Evolutionary conservation across 805 yeast genomes (phyloP).

Genomic region (Gaillardinia entomophila): DNA sequence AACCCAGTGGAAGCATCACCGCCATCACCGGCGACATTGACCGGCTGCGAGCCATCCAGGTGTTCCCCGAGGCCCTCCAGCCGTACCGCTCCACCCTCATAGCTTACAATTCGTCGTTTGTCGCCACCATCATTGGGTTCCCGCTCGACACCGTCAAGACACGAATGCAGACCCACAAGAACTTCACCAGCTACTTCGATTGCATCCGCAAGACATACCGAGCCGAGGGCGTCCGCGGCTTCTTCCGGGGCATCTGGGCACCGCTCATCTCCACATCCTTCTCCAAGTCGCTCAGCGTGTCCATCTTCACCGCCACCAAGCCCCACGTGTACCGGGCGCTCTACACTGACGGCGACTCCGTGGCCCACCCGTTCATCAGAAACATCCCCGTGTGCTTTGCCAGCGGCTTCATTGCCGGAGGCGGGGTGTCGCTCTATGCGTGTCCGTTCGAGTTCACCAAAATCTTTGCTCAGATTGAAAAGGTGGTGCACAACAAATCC

Average conservation of each 20-base stretch:
- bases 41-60: slow-evolving; percentile 38
- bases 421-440: slow-evolving; percentile 55
- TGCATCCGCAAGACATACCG: slow-evolving; percentile 52
- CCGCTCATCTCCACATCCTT: slow-evolving; percentile 64
- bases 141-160: slow-evolving; percentile 87
- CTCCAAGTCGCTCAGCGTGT: slow-evolving; percentile 60
- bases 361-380: slow-evolving; percentile 35
- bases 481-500: slow-evolving; percentile 29
- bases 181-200: slow-evolving; percentile 47
- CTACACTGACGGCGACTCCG: slow-evolving; percentile 1
- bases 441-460: slow-evolving; percentile 87
- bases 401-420: slow-evolving; percentile 67
- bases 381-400: slow-evolving; percentile 40
- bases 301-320: slow-evolving; percentile 53
- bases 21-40: slow-evolving; percentile 57
- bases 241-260: slow-evolving; percentile 73
- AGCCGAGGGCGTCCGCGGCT: slow-evolving; percentile 62
- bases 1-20: slow-evolving; percentile 37
- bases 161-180: slow-evolving; percentile 71
- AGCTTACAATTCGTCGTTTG: slow-evolving; percentile 59
- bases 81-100: slow-evolving; percentile 55
- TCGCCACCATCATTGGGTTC: slow-evolving; percentile 67
- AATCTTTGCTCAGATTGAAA: slow-evolving; percentile 69
- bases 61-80: slow-evolving; percentile 41
- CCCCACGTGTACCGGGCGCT: slow-evolving; percentile 19